Evolutionary conservation across 352 stramenopile species (phyloP), one percentile per base, ranked within the genome.

Genomic region (Globisporangium barbulae): DNA sequence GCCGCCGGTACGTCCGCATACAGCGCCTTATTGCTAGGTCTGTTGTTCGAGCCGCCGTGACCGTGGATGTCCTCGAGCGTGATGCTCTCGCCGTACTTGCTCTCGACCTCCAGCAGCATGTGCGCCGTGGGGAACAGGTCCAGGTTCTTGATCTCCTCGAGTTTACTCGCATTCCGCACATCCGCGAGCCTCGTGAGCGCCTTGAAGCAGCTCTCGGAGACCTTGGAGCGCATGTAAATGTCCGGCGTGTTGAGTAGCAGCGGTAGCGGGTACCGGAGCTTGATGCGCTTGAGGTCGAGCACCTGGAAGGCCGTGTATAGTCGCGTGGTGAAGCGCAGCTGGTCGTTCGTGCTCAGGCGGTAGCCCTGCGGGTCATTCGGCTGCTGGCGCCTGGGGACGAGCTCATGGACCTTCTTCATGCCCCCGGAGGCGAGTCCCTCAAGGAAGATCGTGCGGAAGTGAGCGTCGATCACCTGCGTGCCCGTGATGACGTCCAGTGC

Each of bases 61-160:
- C 87, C 90, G 57, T 94, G 77, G 52, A 97, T 95, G 68, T 98
- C 91, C 65, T 91, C 79, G 2, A 95, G 64, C 33, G 83, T 93
- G 54, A 98, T 91, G 61, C 85, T 94, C 69, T 97, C 89, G 56
- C 91, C 91, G 61, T 97, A 97, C 65, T 97, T 96, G 69, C 84
- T 91, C 64, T 97, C 90, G 25, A 98, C 72, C 58, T 97, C 79
- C 5, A 93, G 68, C 37, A 97, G 67, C 78, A 94, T 94, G 2
- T 64, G 53, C 0, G 75, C 79, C 3, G 73, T 87, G 5, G 90
- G 91, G 66, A 97, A 97, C 31, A 95, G 71, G 19, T 90, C 70
- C 2, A 91, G 60, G 6, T 81, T 65, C 47, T 89, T 81, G 17
- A 88, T 66, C 44, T 94, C 77, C 12, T 66, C 52, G 3, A 97